These are phyloP conservation scores for Hanseniaspora lachancei DNA, from an alignment of 805 yeast genomes.

Conservation along the genomic window DNA sequence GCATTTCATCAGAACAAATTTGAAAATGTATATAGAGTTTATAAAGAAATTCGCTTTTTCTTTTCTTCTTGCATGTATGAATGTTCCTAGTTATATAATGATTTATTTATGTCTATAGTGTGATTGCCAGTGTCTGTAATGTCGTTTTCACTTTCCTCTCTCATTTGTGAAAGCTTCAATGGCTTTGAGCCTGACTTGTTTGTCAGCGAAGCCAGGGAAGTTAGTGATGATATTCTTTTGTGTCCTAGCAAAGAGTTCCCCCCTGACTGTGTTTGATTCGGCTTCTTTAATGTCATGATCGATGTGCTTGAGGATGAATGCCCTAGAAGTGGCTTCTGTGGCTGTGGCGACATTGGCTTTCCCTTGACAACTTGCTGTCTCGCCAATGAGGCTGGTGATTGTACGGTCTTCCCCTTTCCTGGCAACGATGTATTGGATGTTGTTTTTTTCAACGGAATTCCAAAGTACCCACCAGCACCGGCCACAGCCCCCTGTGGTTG, in stretches of 20 bases:
- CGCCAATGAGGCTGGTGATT: constrained; percentile 13
- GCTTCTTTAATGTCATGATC: not conserved
- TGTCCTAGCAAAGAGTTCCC: not conserved
- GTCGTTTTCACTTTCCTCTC: constrained; percentile 1
- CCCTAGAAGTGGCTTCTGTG: not conserved
- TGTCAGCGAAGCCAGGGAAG: constrained; percentile 8
- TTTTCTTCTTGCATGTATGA: not conserved
- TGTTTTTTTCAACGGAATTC: constrained; percentile 22
- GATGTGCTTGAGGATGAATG: not conserved
- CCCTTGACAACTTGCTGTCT: not conserved
- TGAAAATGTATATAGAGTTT: not conserved
- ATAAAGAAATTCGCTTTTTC: not conserved
- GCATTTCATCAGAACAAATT: constrained; percentile 3
- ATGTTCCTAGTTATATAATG: not conserved
- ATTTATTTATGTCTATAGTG: not conserved
- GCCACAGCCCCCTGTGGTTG: constrained; percentile 12
- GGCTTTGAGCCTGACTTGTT: not conserved
- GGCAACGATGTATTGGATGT: constrained; percentile 1
- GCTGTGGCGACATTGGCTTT: constrained; percentile 11
- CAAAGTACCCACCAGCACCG: constrained; percentile 27
- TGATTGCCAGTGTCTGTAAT: not conserved
- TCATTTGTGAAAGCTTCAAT: constrained; percentile 7
- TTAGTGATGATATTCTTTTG: constrained; percentile 9
- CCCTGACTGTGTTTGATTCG: not conserved
- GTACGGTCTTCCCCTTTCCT: constrained; percentile 6